Evolutionary conservation across 116 monocot species (phyloP).

Genomic region (Trichopus zeylanicus): DNA sequence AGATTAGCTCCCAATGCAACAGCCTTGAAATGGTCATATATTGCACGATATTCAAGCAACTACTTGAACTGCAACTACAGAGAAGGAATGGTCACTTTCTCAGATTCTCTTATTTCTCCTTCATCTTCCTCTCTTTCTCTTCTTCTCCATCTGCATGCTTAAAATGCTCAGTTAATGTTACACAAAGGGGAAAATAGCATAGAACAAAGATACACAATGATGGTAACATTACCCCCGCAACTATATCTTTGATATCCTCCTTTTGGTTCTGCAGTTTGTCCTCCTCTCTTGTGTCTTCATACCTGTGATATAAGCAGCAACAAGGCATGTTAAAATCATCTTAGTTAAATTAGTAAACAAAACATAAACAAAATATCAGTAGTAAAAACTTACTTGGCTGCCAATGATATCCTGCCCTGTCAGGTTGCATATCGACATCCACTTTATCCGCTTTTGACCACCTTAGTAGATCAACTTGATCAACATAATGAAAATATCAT

Average conservation of each 20-base stretch:
- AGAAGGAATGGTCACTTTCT: too few species aligned
- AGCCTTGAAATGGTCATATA: too few species aligned
- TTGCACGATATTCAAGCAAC: too few species aligned
- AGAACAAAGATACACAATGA: neutral
- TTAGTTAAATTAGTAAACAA: too few species aligned
- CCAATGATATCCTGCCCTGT: conserved; percentile 86
- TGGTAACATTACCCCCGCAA: conserved; percentile 56
- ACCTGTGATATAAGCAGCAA: conserved; percentile 37
- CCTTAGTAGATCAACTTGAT: conserved; percentile 88
- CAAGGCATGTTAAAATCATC: neutral
- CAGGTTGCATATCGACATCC: conserved; percentile 94
- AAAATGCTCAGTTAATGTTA: neutral
- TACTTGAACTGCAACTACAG: too few species aligned
- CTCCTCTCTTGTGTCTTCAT: conserved; percentile 94
- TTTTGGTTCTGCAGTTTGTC: conserved; percentile 95
- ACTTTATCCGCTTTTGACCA: conserved; percentile 96
- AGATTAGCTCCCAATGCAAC: too few species aligned
- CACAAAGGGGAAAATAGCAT: neutral
- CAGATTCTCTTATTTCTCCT: conserved; percentile 89
- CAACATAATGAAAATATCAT: neutral
- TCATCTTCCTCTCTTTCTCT: conserved; percentile 93
- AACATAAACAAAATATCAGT: too few species aligned
- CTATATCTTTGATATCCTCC: conserved; percentile 98
- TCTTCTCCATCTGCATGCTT: conserved; percentile 66
- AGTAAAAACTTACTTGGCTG: conserved; percentile 58